Evolutionary conservation across 2,329 filamentous ascomycete genomes (phyloP).

Genomic region (Diaporthe ampelina): DNA sequence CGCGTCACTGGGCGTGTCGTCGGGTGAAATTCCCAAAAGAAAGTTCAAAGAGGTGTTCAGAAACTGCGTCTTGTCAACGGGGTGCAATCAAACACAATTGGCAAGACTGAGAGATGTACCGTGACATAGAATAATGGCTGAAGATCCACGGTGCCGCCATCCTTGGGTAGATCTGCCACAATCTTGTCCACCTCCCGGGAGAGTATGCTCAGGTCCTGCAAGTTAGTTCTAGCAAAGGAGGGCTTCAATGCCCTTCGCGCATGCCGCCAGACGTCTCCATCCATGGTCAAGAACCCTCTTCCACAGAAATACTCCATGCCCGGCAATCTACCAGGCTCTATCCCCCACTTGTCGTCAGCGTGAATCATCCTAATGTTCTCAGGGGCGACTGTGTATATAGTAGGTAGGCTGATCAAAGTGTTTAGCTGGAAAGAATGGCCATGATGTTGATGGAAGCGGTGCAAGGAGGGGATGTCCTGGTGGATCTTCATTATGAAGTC

Average conservation of each 20-base stretch:
- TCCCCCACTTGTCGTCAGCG: neutral
- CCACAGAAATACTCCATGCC: neutral
- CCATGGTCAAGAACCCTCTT: conserved; percentile 1
- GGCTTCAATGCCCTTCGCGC: neutral
- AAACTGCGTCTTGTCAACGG: neutral
- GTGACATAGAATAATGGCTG: neutral
- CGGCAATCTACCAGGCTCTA: neutral
- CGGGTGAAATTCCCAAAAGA: neutral
- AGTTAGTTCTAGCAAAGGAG: neutral
- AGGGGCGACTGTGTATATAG: neutral
- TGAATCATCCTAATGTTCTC: conserved; percentile 1
- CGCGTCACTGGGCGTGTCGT: neutral
- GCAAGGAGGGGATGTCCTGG: neutral
- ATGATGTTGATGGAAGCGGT: neutral
- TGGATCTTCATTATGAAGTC: neutral
- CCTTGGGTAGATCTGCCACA: neutral
- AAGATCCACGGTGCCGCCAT: neutral
- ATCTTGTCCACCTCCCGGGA: neutral
- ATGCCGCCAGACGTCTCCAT: conserved; percentile 5
- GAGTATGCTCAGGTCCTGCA: neutral
- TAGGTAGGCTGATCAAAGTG: neutral
- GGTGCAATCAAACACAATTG: neutral
- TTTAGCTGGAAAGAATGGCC: neutral
- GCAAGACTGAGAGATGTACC: no score
- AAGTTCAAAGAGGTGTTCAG: neutral